Conservation (phyloP, 768 basidiomycete species). For the Tricholoma bakamatsutake region DNA sequence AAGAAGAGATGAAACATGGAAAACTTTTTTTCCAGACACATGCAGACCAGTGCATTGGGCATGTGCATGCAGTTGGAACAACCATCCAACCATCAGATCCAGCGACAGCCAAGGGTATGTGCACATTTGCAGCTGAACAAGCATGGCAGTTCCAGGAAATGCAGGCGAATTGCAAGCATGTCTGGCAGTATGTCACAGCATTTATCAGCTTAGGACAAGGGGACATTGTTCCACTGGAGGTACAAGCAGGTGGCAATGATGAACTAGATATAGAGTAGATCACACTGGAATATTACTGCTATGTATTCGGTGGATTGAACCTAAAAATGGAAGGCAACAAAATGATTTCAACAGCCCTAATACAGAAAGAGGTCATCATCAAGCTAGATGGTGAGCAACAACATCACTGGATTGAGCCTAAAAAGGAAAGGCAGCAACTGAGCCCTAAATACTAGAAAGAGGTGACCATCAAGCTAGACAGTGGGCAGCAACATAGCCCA, state of each 20-base stretch:
- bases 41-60: not conserved
- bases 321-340: no score
- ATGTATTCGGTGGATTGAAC: not conserved
- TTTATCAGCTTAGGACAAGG: not conserved
- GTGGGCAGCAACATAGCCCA: not conserved
- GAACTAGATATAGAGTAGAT: not conserved
- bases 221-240: not conserved
- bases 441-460: not conserved
- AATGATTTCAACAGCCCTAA: no score
- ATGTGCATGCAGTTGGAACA: not conserved
- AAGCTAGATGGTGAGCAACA: no score
- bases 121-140: not conserved
- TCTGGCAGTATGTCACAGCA: not conserved
- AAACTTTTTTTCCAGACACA: conserved; percentile 4
- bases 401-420: no score
- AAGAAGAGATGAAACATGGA: conserved; percentile 6
- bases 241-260: not conserved
- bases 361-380: no score
- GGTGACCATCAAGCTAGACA: not conserved
- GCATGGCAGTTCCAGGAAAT: not conserved
- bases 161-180: not conserved
- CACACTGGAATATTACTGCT: not conserved
- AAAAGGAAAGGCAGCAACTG: not conserved
- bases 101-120: not conserved
- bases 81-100: not conserved